Conservation (phyloP, 1,139 yeast genomes). For the Arxiozyma telluris region DNA sequence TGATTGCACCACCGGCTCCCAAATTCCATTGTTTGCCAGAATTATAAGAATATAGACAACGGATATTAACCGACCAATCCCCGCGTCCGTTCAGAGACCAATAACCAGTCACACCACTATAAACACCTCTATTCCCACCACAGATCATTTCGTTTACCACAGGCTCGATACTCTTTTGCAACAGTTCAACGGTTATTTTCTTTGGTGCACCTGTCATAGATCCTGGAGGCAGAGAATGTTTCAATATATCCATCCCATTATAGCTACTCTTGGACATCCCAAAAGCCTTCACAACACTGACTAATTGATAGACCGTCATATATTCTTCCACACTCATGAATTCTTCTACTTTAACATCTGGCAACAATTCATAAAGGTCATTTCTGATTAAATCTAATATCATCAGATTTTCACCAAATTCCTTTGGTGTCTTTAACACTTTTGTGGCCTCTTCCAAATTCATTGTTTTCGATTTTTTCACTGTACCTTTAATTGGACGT, state of each 20-base stretch:
- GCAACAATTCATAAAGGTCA: constrained; percentile 68
- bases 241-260: constrained; percentile 70
- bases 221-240: constrained; percentile 87
- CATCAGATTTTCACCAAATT: constrained; percentile 93
- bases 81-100: constrained; percentile 85
- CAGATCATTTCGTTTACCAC: constrained; percentile 34
- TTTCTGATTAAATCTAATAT: constrained; percentile 93
- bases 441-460: constrained; percentile 50
- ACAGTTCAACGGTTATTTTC: constrained; percentile 76
- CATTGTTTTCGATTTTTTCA: constrained; percentile 50
- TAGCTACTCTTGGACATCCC: constrained; percentile 33
- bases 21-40: constrained; percentile 54
- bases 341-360: constrained; percentile 59
- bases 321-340: constrained; percentile 92
- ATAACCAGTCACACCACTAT: constrained; percentile 93
- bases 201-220: constrained; percentile 99
- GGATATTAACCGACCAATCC: constrained; percentile 93
- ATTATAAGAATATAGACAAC: constrained; percentile 67
- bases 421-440: constrained; percentile 77
- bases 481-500: constrained; percentile 95
- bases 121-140: constrained; percentile 62
- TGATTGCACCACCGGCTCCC: constrained; percentile 98
- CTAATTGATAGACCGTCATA: constrained; percentile 81
- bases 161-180: constrained; percentile 39
- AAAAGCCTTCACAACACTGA: constrained; percentile 74